Base-by-base conservation (phyloP, 1,284 basidiomycete species). In the Marasmius tenuissimus region DNA sequence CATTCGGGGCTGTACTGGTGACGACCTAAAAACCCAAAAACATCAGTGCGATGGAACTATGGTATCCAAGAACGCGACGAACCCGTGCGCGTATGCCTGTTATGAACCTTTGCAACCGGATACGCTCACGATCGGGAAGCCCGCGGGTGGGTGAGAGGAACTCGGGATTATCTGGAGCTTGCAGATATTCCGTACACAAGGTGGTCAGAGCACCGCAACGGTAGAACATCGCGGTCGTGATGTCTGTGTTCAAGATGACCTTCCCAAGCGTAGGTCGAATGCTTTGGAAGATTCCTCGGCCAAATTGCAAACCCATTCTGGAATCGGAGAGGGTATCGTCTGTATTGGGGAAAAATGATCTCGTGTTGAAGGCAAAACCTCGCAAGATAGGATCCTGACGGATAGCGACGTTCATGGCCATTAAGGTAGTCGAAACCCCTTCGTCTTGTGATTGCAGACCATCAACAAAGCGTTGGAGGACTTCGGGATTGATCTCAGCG, bases 221-320 rank as follows among this genome's bases (percentile, higher is more conserved):
- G 70, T 84, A 86, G 82, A 88, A 86, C 0, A 81, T 76, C 1
- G 82, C 85, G 0, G 85, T 86, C 5, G 80, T 79, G 57, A 86
- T 86, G 60, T 88, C 86, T 58, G 88, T 76, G 61, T 88, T 88
- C 68, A 87, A 75, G 11, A 87, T 68, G 67, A 88, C 79, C 3
- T 72, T 75, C 3, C 79, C 79, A 8, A 81, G 72, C 0, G 79
- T 82, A 4, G 86, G 85, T 16, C 85, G 77, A n/a, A 87, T 76
- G 0, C 83, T 85, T 68, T 86, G 84, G 70, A 86, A 85, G 60
- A 84, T 84, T 0, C 84, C 85, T 10, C 83, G 73, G 82, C 85
- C 85, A 1, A 86, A 71, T 20, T 81, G 75, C 10, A 87, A 72
- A 0, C 85, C 85, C 45, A 47, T 47, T 4, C 16, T 8, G 45